phyloP scores from a whole-genome alignment of 805 yeast species.

The Spencermartinsiella europaea region DNA sequence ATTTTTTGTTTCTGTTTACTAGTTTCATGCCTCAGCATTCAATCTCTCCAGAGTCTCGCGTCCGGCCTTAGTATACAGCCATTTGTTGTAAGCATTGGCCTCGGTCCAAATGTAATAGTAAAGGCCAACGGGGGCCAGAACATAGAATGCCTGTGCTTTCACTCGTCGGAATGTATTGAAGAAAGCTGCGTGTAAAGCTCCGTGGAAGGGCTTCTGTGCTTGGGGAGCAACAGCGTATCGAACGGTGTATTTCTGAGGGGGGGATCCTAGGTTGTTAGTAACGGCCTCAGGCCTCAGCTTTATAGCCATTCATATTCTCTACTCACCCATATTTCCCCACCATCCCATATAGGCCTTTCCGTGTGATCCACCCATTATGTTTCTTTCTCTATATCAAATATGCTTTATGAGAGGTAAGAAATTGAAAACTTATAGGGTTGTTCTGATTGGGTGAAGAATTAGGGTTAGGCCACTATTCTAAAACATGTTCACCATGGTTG shows the following conservation, averaged over 20 bases:
- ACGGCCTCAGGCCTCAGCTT: no score
- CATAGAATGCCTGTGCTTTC: slow-evolving; percentile 73
- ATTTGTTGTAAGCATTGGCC: slow-evolving; percentile 85
- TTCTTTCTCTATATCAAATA: background rate
- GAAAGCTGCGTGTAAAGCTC: slow-evolving; percentile 75
- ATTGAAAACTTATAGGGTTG: background rate
- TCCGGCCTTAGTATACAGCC: slow-evolving; percentile 95
- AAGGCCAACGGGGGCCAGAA: slow-evolving; percentile 69
- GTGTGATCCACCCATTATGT: slow-evolving; percentile 61
- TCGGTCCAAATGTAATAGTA: slow-evolving; percentile 83
- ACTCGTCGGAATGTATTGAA: slow-evolving; percentile 95
- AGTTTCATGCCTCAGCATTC: slow-evolving; percentile 23
- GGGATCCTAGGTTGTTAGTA: slow-evolving; percentile 14
- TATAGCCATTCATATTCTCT: background rate
- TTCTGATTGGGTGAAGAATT: background rate
- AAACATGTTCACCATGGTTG: background rate
- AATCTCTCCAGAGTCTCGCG: slow-evolving; percentile 83
- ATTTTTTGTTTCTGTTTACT: no score
- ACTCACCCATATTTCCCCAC: slow-evolving; percentile 87
- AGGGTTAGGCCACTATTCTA: background rate
- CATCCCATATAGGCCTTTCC: slow-evolving; percentile 86
- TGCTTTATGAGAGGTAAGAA: slow-evolving; percentile 1
- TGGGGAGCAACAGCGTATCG: slow-evolving; percentile 89
- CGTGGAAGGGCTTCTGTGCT: slow-evolving; percentile 89
- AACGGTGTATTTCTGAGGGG: slow-evolving; percentile 38